Conservation (phyloP, 23 red algal genomes). For the Agarophyton chilense region DNA sequence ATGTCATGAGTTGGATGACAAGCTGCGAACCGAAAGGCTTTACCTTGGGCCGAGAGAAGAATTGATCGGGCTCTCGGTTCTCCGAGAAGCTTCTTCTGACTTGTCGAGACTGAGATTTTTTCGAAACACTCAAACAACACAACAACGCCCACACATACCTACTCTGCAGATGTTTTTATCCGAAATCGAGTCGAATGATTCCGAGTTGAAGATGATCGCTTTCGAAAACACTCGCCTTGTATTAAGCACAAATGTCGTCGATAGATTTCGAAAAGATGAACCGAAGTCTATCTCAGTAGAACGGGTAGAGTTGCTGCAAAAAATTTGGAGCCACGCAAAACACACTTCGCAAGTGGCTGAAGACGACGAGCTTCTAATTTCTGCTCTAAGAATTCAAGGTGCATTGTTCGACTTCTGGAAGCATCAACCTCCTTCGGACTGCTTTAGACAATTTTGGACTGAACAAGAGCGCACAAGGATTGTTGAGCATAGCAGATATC, state of each 20-base stretch:
- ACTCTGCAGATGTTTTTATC: neutral
- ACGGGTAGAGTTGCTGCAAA: neutral
- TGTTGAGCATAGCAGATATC: slow-evolving; percentile 11
- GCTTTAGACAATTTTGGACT: neutral
- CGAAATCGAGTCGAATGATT: neutral
- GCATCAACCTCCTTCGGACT: neutral
- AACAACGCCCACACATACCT: neutral
- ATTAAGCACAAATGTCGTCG: neutral
- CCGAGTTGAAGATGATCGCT: neutral
- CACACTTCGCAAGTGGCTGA: neutral
- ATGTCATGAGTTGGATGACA: neutral
- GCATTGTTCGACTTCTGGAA: neutral
- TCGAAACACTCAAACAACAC: neutral
- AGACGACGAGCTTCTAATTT: slow-evolving; percentile 6
- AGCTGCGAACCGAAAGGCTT: neutral
- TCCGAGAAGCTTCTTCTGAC: neutral
- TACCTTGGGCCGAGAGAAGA: neutral
- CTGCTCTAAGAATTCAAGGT: neutral
- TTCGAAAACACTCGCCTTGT: neutral
- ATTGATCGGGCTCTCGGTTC: neutral
- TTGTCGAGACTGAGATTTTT: neutral
- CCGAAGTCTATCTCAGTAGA: neutral
- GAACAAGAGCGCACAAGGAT: slow-evolving; percentile 5
- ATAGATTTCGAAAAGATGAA: neutral
- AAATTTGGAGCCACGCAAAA: neutral